Base-by-base conservation (phyloP, 495 filamentous ascomycete genomes). In the Neurospora terricola region DNA sequence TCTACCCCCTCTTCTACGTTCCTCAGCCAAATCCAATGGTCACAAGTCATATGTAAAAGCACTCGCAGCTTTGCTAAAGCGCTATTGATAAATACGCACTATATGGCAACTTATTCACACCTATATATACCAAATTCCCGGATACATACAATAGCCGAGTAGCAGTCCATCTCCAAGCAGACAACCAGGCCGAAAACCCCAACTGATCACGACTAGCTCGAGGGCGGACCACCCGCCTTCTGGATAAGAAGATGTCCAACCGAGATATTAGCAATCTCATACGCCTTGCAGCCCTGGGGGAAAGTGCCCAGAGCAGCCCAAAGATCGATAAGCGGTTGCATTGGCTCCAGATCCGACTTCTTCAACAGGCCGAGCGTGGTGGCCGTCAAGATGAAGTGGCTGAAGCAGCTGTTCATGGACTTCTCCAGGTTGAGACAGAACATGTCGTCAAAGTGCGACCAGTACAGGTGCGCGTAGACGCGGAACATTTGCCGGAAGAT, bases 401-500 rank as follows among this genome's bases (percentile, higher is more conserved):
- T 92, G 81, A 97, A 98, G 83, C 93, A 96, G 81, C 93, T 96
- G 87, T 98, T 98, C 73, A 97, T 88, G 75, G 93, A 90, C 83
- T 93, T 92, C 76, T 93, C 90, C 70, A 91, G 89, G 82, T 90
- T 91, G 74, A 94, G 86, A 79, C 93, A 88, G 85, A 92, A 95
- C 85, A 93, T 92, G 34, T 93, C 91, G 74, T 92, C 80, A 84
- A 91, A 95, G 83, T 95, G 92, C 9, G 90, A 90, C 85, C 93
- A 93, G 84, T 95, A 95, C 38, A 95, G 85, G 82, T 98, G 94
- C 38, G 94, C 91, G 75, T 98, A 98, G 77, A 94, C 93, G 69
- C 94, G 93, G 87, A 97, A 96, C 91, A 98, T 98, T 82, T 98
- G 94, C 76, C 94, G 91, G 88, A 94, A 96, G 80, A 97, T 96